Base-by-base conservation (phyloP, 805 yeast species). In the Hanseniaspora jakobsenii region DNA sequence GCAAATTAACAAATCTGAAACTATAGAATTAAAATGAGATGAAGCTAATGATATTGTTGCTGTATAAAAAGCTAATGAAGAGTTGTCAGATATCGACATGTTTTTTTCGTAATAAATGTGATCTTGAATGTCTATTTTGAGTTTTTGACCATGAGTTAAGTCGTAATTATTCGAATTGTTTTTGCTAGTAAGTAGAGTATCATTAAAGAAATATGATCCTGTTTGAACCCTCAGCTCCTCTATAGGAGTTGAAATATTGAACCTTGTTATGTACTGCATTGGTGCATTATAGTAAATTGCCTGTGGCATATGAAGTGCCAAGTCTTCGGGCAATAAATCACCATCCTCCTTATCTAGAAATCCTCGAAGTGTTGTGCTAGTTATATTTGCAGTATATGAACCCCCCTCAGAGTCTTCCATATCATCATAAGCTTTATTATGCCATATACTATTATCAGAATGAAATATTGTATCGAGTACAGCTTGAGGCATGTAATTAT, bases 351-450 rank as follows among this genome's bases (percentile, higher is more conserved):
- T 16, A 5, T 28, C 18, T n/a, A 42, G 35, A 13, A 35, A 28
- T 12, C 46, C 46, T 42, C 46, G 16, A n/a, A 42, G 19, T 3
- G 39, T 28, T 2, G 46, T 35, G 16, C 39, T 35, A 5, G 39
- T 32, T 8, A 42, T 26, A 30, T 41, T 41, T 8, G 14, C 9
- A 10, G 21, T 13, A 32, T 19, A 32, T 8, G 26, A 6, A n/a
- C n/a, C n/a, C n/a, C n/a, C n/a, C n/a, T n/a, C n/a, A n/a, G n/a
- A n/a, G n/a, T n/a, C n/a, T n/a, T n/a, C n/a, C n/a, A n/a, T n/a
- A n/a, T n/a, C n/a, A n/a, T n/a, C n/a, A n/a, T n/a, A n/a, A n/a
- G n/a, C n/a, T n/a, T n/a, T n/a, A n/a, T n/a, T n/a, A n/a, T n/a
- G n/a, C n/a, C n/a, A n/a, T n/a, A n/a, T 22, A 4, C 16, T 18